Percentiles rank a stretch among this genome's conserved stretches.
These are phyloP conservation scores for Candida saitoana DNA, from an alignment of 805 yeast genomes.

Conservation along the genomic window DNA sequence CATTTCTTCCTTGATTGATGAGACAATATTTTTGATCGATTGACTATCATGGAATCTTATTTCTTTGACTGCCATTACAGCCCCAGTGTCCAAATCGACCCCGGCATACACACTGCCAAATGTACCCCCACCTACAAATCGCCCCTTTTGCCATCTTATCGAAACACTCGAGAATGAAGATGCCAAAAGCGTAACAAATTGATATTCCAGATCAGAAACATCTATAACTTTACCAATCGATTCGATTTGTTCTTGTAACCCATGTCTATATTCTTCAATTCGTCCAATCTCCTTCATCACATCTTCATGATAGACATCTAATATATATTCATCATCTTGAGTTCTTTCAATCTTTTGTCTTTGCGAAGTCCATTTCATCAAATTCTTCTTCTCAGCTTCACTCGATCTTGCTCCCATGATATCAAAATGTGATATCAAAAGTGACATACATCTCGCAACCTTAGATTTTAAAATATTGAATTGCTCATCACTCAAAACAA, in stretches of 20 bases:
- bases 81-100: slow-evolving; percentile 89
- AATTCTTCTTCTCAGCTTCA: slow-evolving; percentile 55
- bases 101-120: slow-evolving; percentile 95
- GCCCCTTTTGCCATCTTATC: slow-evolving; percentile 96
- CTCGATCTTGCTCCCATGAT: slow-evolving; percentile 96
- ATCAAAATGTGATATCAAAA: slow-evolving; percentile 91
- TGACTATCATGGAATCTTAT: slow-evolving; percentile 86
- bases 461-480: slow-evolving; percentile 68
- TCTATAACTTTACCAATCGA: slow-evolving; percentile 86
- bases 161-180: slow-evolving; percentile 86
- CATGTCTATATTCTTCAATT: slow-evolving; percentile 56
- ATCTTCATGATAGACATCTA: slow-evolving; percentile 57
- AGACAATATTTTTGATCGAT: slow-evolving; percentile 77
- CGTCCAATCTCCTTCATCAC: slow-evolving; percentile 61
- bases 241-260: slow-evolving; percentile 35
- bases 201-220: slow-evolving; percentile 81
- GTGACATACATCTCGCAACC: slow-evolving; percentile 92
- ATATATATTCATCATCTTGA: slow-evolving; percentile 33
- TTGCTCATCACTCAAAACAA: slow-evolving; percentile 73
- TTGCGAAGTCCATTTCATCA: slow-evolving; percentile 50
- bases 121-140: slow-evolving; percentile 90
- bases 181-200: slow-evolving; percentile 79
- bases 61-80: slow-evolving; percentile 95
- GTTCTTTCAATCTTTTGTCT: slow-evolving; percentile 49
- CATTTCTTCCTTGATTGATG: slow-evolving; percentile 93